Base-by-base conservation (phyloP, 129 eudicot genomes). In the Flaveria robusta region DNA sequence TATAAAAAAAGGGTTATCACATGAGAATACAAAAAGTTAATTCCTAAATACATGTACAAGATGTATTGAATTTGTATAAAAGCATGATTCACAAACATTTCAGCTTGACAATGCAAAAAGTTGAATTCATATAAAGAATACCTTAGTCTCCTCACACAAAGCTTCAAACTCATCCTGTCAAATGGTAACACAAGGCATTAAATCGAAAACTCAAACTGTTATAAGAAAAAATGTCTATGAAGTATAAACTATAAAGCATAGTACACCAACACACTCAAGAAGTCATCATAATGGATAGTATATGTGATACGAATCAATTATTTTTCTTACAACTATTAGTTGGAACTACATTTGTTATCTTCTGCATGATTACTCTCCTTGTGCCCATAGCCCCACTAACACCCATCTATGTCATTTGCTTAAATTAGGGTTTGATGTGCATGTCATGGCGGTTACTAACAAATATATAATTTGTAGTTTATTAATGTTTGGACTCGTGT, bases 151-250 rank as follows among this genome's bases (percentile, higher is more conserved):
- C 77, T 79, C 70, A 51, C 88, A 85, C 76, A 88, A 31, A 37
- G 74, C 66, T 74, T 81, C 85, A 70, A 88, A 82, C 49, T 85
- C 87, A 60, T 85, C 92, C 92, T 88, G 89, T 72, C 77, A 70
- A 20, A 50, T 41, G 14, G 69, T 49, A 81, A 71, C 13, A 71
- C 26, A 74, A 81, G 58, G 79, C 65, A 67, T 50, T 63, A 29
- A 75, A 58, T 41, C 31, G 60, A 29, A 74, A 77, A 62, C 62
- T 52, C 63, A 81, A 31, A 31, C 29, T 42, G 18, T 27, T 77
- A 15, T 23, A 19, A 20, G 42, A 41, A 52, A 66, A 29, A 37
- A 37, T 7, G 18, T 20, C n/a, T 11, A 72, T 55, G 22, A 20
- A 18, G 4, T 15, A 24, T 59, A 24, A 12, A 0, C 20, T 20